phyloP scores from a whole-genome alignment of 768 basidiomycete genomes.

The Tulasnella sp. region DNA sequence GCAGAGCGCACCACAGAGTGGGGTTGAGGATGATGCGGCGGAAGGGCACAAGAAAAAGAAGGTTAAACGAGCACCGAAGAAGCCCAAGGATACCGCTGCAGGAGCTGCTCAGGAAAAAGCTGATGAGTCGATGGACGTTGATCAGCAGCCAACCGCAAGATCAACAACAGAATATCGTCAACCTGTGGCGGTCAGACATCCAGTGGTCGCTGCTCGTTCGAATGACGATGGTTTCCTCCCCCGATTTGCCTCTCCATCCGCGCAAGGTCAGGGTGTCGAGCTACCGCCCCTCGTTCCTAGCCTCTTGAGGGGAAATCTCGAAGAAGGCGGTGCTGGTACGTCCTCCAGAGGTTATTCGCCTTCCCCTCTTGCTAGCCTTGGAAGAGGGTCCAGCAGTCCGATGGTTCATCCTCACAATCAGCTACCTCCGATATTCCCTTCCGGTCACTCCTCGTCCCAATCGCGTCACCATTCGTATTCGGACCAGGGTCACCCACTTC shows the following conservation, averaged over 20 bases:
- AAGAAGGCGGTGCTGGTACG: not conserved
- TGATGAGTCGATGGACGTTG: slow-evolving; percentile 23
- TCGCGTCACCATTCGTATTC: slow-evolving; percentile 12
- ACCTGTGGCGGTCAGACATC: not conserved
- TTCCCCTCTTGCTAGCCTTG: not conserved
- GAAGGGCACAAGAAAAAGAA: slow-evolving; percentile 28
- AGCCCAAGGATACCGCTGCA: not conserved
- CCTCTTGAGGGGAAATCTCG: slow-evolving; percentile 1
- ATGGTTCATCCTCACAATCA: slow-evolving; percentile 21
- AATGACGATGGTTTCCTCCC: slow-evolving; percentile 12
- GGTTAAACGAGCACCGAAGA: slow-evolving; percentile 23
- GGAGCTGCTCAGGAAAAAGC: slow-evolving; percentile 16
- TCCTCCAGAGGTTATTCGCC: slow-evolving; percentile 19
- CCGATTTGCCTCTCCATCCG: slow-evolving; percentile 15
- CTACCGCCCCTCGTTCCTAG: slow-evolving; percentile 14
- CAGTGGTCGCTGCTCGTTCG: not conserved
- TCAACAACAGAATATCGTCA: not conserved
- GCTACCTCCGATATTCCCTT: slow-evolving; percentile 19
- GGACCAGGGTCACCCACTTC: slow-evolving; percentile 7
- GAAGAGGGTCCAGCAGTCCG: slow-evolving; percentile 9
- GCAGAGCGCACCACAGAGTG: slow-evolving; percentile 36
- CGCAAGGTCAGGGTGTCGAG: slow-evolving; percentile 13
- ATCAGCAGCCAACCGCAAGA: not conserved
- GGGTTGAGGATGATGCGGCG: slow-evolving; percentile 45
- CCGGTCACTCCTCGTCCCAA: slow-evolving; percentile 7